Percentiles rank a stretch among this genome's conserved stretches.
phyloP scores from a whole-genome alignment of 768 basidiomycete genomes.

The Nidula microcarpa region DNA sequence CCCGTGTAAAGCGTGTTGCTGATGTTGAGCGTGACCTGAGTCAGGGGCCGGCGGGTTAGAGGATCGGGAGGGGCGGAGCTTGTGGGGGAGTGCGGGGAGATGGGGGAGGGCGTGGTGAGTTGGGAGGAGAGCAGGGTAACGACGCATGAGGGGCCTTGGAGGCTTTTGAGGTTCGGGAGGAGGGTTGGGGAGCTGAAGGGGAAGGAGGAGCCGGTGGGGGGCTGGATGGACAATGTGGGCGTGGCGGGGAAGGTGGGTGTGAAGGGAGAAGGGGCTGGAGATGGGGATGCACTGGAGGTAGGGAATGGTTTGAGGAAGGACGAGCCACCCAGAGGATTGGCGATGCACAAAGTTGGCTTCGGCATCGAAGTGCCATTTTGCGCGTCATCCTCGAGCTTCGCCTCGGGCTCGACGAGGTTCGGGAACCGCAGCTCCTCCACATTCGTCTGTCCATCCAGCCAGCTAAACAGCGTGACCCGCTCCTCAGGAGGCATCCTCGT shows the following conservation, averaged over 20 bases:
- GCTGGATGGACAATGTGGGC: background rate
- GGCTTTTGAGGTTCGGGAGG: conserved; percentile 32
- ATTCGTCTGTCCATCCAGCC: conserved; percentile 41
- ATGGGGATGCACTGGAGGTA: background rate
- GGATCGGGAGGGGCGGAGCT: background rate
- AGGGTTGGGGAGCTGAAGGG: conserved; percentile 28
- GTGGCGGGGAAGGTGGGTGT: background rate
- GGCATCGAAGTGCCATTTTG: background rate
- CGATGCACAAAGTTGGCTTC: background rate
- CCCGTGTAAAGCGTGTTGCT: conserved; percentile 43
- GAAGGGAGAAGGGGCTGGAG: conserved; percentile 3
- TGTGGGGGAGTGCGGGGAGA: conserved; percentile 1
- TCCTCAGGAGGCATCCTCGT: conserved; percentile 25
- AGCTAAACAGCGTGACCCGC: conserved; percentile 28
- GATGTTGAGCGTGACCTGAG: conserved; percentile 32
- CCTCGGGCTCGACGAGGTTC: conserved; percentile 24
- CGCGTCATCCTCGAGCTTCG: background rate
- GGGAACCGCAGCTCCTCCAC: conserved; percentile 36
- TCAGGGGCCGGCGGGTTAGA: conserved; percentile 20
- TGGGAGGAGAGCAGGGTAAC: conserved; percentile 18
- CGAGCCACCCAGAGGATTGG: background rate
- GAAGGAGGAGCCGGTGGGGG: conserved; percentile 8
- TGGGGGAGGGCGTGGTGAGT: conserved; percentile 3
- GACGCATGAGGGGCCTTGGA: conserved; percentile 34
- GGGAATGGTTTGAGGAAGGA: background rate